Evolutionary conservation across 257 asterid genomes (phyloP), one percentile per base, ranked within the genome.

Genomic region (Mentha longifolia): DNA sequence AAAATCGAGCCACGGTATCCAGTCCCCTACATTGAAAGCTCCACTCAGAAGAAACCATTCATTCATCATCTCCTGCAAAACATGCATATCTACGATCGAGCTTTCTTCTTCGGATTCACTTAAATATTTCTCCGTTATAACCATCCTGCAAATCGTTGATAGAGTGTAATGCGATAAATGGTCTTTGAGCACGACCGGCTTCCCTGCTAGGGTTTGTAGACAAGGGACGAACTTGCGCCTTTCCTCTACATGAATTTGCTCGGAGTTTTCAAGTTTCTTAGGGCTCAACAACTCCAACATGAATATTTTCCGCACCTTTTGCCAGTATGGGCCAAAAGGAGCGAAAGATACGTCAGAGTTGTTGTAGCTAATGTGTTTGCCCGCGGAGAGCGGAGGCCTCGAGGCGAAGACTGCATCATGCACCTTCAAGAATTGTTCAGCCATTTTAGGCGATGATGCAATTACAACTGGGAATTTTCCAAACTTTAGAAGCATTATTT

Each of bases 391-490:
- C 8, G 79, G 22, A 17, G 87, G 88, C 52, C 85, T 58, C 20
- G 82, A 78, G 55, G 82, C 78, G 20, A 84, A 78, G 9, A 55
- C 67, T 2, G 80, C 58, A 41, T 84, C 86, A 14, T 84, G 82
- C 35, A 57, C 30, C 68, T 61, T 78, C 35, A 83, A 19, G 62
- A 83, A 73, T 71, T 74, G 80, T 45, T 77, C 70, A 42, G 85
- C 85, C 81, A 80, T 83, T 57, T 77, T 77, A 39, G 87, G 78
- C 4, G 85, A 83, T 9, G 87, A 83, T 2, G 83, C 85, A 30
- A 83, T 64, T 0, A 83, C 54, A 25, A 77, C 76, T 5, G 85
- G 85, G 42, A 61, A 75, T 37, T 74, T 75, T 7, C 87, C 87
- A 14, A 71, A 77, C 56, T 71, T 83, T 1, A 83, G 79, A 13